Base-by-base conservation (phyloP, 192 early-diverging fungal genomes). In the Podila minutissima region DNA sequence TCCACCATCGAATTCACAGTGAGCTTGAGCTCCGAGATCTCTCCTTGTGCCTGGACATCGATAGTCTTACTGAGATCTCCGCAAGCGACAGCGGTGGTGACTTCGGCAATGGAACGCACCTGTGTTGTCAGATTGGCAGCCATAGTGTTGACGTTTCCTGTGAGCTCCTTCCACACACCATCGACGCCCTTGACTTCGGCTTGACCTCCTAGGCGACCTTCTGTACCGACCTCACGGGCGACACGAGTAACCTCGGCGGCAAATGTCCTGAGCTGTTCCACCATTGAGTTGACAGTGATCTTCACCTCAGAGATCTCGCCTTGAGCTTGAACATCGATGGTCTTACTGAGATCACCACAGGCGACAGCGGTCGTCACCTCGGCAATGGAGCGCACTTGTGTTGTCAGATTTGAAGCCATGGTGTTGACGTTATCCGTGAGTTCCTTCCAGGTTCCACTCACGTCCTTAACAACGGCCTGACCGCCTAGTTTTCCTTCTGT, bases 1-100 rank as follows among this genome's bases (percentile, higher is more conserved):
- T 90, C 89, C 33, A 93, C 92, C 87, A 92, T 88, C 5, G 69
- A 61, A 66, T 92, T 92, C 70, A 92, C 87, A 5, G 89, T 92
- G 12, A 82, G 82, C 82, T 92, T 92, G 1, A 92, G 85, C 0
- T 90, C 91, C 13, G 79, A 58, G 61, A 92, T 92, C 65, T 92
- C 91, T 15, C 91, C 91, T 28, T 86, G n/a, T 8, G 75, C 84
- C 49, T 92, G 75, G 6, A 89, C 88, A 0, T 77, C 66, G 32
- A 92, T 86, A 62, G 86, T 90, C 48, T 88, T 83, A 1, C 74
- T 77, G 2, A 92, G 71, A 67, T 92, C 89, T 24, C 91, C 91
- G 0, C 59, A 62, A 10, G 91, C 91, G 11, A 92, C 89, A 11
- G 91, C 91, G 20, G 84, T 89, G 19, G 84, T 89, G 13, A 92